phyloP scores from a whole-genome alignment of 2,329 filamentous ascomycete species.

The Cladophialophora bantiana region DNA sequence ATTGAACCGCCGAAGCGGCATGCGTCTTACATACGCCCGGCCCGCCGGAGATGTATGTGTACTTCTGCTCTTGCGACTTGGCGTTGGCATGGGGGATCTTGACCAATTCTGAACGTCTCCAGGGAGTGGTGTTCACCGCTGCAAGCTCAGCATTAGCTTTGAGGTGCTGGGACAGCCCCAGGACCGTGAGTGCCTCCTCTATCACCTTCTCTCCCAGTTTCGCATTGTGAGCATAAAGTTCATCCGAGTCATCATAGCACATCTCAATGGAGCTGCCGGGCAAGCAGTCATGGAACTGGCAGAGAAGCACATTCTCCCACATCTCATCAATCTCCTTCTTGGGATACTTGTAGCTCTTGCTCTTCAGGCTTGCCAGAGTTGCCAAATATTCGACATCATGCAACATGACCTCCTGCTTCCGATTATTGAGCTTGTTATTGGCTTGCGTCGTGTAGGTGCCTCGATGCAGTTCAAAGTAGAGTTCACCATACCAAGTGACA shows the following conservation, averaged over 20 bases:
- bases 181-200: slow-evolving; percentile 69
- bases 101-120: slow-evolving; percentile 78
- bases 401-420: slow-evolving; percentile 81
- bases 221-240: slow-evolving; percentile 86
- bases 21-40: slow-evolving; percentile 52
- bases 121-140: slow-evolving; percentile 85
- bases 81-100: slow-evolving; percentile 58
- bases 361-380: slow-evolving; percentile 79
- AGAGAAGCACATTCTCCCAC: slow-evolving; percentile 91
- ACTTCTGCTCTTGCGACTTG: slow-evolving; percentile 42
- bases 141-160: slow-evolving; percentile 59
- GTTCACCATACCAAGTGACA: slow-evolving; percentile 95
- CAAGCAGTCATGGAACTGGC: slow-evolving; percentile 97
- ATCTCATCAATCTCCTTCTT: slow-evolving; percentile 93
- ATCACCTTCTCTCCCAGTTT: slow-evolving; percentile 75
- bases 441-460: slow-evolving; percentile 97
- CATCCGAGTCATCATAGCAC: slow-evolving; percentile 95
- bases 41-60: slow-evolving; percentile 56
- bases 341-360: slow-evolving; percentile 81
- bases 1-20: slow-evolving; percentile 37
- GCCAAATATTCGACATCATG: slow-evolving; percentile 88
- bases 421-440: slow-evolving; percentile 96
- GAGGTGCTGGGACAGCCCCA: slow-evolving; percentile 64
- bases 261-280: slow-evolving; percentile 96
- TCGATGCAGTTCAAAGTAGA: slow-evolving; percentile 97